Evolutionary conservation across 2,329 filamentous ascomycete species (phyloP).

Genomic region (Pseudophaeomoniella oleicola): DNA sequence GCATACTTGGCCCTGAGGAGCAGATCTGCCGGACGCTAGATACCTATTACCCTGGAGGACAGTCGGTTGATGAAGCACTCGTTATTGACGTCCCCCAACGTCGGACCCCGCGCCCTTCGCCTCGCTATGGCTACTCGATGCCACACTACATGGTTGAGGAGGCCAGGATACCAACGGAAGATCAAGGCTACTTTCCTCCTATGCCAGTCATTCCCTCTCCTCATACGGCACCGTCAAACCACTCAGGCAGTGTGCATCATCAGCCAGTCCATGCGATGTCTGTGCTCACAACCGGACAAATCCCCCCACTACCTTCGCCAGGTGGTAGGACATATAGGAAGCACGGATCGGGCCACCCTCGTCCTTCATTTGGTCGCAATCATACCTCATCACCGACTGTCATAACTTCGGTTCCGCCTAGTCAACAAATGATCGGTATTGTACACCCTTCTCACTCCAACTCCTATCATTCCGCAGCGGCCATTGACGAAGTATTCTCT

Average conservation of each 20-base stretch:
- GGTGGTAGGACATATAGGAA: conserved; percentile 48
- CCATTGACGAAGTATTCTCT: conserved; percentile 1
- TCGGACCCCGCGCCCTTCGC: conserved; percentile 68
- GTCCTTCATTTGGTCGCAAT: conserved; percentile 51
- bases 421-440: conserved; percentile 15
- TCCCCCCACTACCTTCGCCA: conserved; percentile 70
- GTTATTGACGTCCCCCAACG: conserved; percentile 72
- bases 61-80: conserved; percentile 76
- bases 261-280: conserved; percentile 54
- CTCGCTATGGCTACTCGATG: conserved; percentile 36
- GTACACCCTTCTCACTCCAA: conserved; percentile 7
- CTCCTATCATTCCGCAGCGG: not conserved
- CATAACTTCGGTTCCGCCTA: conserved; percentile 33
- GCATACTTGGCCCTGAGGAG: conserved; percentile 73
- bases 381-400: conserved; percentile 72
- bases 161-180: conserved; percentile 27
- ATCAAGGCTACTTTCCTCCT: conserved; percentile 73
- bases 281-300: conserved; percentile 64
- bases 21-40: conserved; percentile 65
- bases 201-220: conserved; percentile 38
- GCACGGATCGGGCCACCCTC: conserved; percentile 29
- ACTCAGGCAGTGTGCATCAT: conserved; percentile 24
- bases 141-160: conserved; percentile 34
- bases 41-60: conserved; percentile 70
- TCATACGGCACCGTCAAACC: conserved; percentile 20